Evolutionary conservation across 2,329 filamentous ascomycete species (phyloP).

Genomic region (Ophiocordyceps robertsii): DNA sequence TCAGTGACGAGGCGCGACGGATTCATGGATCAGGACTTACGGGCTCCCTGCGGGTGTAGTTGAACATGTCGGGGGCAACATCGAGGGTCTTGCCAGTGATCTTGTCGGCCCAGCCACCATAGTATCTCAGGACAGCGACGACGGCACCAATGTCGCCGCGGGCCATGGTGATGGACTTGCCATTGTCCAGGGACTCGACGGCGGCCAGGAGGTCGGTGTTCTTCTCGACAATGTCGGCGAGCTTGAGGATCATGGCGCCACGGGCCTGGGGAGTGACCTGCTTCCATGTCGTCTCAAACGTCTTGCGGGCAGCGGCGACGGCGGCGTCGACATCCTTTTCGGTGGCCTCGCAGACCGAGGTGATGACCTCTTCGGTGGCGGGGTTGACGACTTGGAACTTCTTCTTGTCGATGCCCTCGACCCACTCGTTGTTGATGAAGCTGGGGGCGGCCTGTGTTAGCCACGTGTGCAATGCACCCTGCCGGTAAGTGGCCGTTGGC

Average conservation of each 20-base stretch:
- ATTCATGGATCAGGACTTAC: conserved; percentile 13
- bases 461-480: background rate
- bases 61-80: conserved; percentile 63
- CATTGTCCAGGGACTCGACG: conserved; percentile 80
- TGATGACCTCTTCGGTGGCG: conserved; percentile 70
- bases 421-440: conserved; percentile 90
- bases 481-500: background rate
- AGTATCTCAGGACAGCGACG: conserved; percentile 58
- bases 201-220: conserved; percentile 64
- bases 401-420: conserved; percentile 67
- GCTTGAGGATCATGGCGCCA: conserved; percentile 55
- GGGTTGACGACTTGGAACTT: conserved; percentile 91
- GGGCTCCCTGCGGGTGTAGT: conserved; percentile 69
- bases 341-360: conserved; percentile 68
- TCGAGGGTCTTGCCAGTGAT: conserved; percentile 79
- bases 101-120: conserved; percentile 83
- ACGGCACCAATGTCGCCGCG: conserved; percentile 60
- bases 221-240: conserved; percentile 70
- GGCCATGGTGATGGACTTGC: conserved; percentile 66
- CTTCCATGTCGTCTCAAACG: conserved; percentile 64
- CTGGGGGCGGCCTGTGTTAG: conserved; percentile 22
- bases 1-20: background rate
- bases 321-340: conserved; percentile 78
- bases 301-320: conserved; percentile 73
- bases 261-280: conserved; percentile 57